Conservation (phyloP, 805 yeast species). For the Metschnikowia colocasiae region DNA sequence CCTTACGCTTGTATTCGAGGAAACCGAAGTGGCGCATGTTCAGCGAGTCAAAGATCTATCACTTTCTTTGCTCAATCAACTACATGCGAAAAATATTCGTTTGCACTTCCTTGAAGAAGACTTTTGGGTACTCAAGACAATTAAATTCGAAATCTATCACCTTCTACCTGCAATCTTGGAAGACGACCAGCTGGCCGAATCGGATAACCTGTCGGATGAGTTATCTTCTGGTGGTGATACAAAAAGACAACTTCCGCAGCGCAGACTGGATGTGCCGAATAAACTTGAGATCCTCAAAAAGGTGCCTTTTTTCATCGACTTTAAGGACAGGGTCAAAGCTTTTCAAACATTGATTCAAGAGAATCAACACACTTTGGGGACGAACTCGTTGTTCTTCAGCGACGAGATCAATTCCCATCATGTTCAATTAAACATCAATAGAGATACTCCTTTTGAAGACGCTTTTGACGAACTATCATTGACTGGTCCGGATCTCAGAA, state of each 20-base stretch:
- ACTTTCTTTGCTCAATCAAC: slow-evolving; percentile 55
- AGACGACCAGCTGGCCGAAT: slow-evolving; percentile 37
- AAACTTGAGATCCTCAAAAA: slow-evolving; percentile 53
- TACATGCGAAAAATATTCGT: slow-evolving; percentile 64
- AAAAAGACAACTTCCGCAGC: background rate
- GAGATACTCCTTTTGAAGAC: slow-evolving; percentile 72
- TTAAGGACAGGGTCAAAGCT: slow-evolving; percentile 66
- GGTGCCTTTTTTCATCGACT: slow-evolving; percentile 78
- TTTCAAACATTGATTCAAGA: slow-evolving; percentile 60
- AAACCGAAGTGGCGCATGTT: background rate
- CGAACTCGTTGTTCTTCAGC: slow-evolving; percentile 17
- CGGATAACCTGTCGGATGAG: slow-evolving; percentile 15
- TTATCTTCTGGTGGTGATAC: slow-evolving; percentile 5
- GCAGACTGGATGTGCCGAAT: slow-evolving; percentile 7
- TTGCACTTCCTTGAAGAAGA: slow-evolving; percentile 44
- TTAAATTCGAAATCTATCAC: slow-evolving; percentile 31
- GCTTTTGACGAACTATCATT: slow-evolving; percentile 59
- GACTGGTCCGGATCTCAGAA: slow-evolving; percentile 54
- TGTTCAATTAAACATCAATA: slow-evolving; percentile 53
- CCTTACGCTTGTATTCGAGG: slow-evolving; percentile 45
- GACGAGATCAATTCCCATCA: slow-evolving; percentile 17
- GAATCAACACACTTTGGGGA: slow-evolving; percentile 41
- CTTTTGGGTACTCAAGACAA: slow-evolving; percentile 50
- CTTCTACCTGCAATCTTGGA: slow-evolving; percentile 37
- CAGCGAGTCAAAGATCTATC: slow-evolving; percentile 31